Evolutionary conservation across 176 grass and related monocot species (phyloP).

Genomic region (Zoysia japonica): DNA sequence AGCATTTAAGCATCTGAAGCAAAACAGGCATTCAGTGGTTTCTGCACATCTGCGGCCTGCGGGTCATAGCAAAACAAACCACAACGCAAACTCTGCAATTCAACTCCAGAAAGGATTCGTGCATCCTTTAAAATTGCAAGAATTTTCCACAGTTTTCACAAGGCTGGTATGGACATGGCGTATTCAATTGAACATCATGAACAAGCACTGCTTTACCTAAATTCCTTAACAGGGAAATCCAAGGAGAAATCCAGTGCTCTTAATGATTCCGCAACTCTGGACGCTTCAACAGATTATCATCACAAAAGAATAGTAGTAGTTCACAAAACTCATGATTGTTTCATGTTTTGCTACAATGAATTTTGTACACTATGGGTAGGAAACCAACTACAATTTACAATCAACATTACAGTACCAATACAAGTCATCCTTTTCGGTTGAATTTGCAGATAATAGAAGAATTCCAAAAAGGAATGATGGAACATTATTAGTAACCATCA

Average conservation of each 20-base stretch:
- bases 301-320: background rate
- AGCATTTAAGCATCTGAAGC: no score
- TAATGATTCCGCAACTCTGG: background rate
- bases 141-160: background rate
- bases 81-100: background rate
- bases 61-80: background rate
- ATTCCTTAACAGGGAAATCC: background rate
- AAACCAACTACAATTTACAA: background rate
- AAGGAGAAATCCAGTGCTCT: background rate
- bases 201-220: slow-evolving; percentile 7
- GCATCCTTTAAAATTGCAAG: background rate
- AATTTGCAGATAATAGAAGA: slow-evolving; percentile 1
- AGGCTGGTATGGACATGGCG: background rate
- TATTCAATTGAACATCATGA: slow-evolving; percentile 9
- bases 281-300: background rate
- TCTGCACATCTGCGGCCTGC: no score
- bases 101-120: background rate
- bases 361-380: background rate
- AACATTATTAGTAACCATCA: slow-evolving; percentile 5
- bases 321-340: background rate
- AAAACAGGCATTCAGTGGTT: no score
- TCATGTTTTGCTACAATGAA: background rate
- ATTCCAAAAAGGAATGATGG: background rate
- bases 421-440: slow-evolving; percentile 9
- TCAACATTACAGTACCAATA: background rate